Evolutionary conservation across 1,139 yeast genomes (phyloP).

Genomic region (Taphrina sp.): DNA sequence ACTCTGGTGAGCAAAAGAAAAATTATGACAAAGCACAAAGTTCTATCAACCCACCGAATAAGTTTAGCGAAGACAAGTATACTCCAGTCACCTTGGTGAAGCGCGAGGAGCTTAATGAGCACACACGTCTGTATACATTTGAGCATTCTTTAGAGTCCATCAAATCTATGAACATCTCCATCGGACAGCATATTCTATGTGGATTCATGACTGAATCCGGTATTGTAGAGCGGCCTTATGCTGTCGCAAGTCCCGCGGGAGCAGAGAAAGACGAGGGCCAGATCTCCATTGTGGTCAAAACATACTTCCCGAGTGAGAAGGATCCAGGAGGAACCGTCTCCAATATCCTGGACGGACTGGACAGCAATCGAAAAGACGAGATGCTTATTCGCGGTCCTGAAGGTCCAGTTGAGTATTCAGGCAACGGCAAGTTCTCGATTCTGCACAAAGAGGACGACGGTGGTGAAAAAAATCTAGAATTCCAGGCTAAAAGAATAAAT

Average conservation of each 20-base stretch:
- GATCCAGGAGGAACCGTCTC: slow-evolving; percentile 27
- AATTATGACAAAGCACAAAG: neutral
- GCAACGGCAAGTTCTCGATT: slow-evolving; percentile 16
- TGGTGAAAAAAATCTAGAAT: neutral
- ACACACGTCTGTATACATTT: slow-evolving; percentile 23
- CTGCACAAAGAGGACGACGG: slow-evolving; percentile 3
- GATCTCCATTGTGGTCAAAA: slow-evolving; percentile 20
- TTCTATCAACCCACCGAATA: neutral
- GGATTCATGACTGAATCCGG: slow-evolving; percentile 19
- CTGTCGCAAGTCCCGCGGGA: slow-evolving; percentile 20
- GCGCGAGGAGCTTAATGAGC: slow-evolving; percentile 13
- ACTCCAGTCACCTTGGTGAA: slow-evolving; percentile 8
- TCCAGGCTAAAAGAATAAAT: slow-evolving; percentile 10
- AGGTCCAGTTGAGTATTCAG: slow-evolving; percentile 18
- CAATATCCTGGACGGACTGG: slow-evolving; percentile 19
- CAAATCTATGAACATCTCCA: slow-evolving; percentile 5
- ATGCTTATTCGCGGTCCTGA: slow-evolving; percentile 23
- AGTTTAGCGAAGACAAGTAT: slow-evolving; percentile 3
- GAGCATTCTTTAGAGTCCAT: slow-evolving; percentile 12
- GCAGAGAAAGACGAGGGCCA: slow-evolving; percentile 27
- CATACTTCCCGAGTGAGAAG: slow-evolving; percentile 22
- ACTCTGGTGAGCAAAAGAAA: no score
- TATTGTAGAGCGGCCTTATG: slow-evolving; percentile 28
- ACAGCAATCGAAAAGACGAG: slow-evolving; percentile 22
- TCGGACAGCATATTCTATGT: slow-evolving; percentile 27